Percentiles rank a stretch among this genome's conserved stretches.
phyloP scores from a whole-genome alignment of 148 eudicot species.

The Vaccinium vitisidaea region DNA sequence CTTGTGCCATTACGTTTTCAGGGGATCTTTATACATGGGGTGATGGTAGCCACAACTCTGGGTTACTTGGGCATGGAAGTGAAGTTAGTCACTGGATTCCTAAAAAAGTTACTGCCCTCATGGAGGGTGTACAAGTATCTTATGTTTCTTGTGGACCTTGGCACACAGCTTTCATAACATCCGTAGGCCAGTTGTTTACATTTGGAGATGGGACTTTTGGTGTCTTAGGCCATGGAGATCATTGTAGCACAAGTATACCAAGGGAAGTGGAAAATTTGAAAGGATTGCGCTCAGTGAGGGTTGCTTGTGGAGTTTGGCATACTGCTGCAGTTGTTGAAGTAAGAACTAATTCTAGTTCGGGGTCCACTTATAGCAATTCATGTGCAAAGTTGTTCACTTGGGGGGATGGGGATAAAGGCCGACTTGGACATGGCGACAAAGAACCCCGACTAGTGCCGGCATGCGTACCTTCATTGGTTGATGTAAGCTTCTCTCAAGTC shows the following conservation, averaged over 20 bases:
- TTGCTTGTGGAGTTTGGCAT: conserved; percentile 95
- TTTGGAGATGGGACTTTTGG: conserved; percentile 98
- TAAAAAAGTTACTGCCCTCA: conserved; percentile 56
- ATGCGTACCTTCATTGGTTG: conserved; percentile 39
- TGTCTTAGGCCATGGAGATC: conserved; percentile 86
- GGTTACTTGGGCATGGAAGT: conserved; percentile 80
- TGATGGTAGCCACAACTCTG: conserved; percentile 58
- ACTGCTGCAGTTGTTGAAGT: conserved; percentile 82
- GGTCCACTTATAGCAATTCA: conserved; percentile 32
- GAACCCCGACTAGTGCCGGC: conserved; percentile 58
- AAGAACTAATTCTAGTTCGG: conserved; percentile 21
- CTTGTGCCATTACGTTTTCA: conserved; percentile 72
- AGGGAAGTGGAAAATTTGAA: conserved; percentile 68
- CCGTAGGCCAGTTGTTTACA: conserved; percentile 71
- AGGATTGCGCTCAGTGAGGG: conserved; percentile 54
- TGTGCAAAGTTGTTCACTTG: conserved; percentile 75
- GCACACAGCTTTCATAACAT: conserved; percentile 81
- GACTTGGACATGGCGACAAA: conserved; percentile 80
- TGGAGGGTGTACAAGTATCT: conserved; percentile 65
- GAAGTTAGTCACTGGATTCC: conserved; percentile 74
- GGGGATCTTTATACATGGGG: conserved; percentile 97
- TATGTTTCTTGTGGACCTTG: conserved; percentile 87
- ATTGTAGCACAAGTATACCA: conserved; percentile 45
- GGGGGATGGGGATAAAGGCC: conserved; percentile 90
- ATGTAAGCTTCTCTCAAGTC: conserved; percentile 50